Evolutionary conservation across 352 stramenopile genomes (phyloP).

Genomic region (Phytophthora fragariaefolia): DNA sequence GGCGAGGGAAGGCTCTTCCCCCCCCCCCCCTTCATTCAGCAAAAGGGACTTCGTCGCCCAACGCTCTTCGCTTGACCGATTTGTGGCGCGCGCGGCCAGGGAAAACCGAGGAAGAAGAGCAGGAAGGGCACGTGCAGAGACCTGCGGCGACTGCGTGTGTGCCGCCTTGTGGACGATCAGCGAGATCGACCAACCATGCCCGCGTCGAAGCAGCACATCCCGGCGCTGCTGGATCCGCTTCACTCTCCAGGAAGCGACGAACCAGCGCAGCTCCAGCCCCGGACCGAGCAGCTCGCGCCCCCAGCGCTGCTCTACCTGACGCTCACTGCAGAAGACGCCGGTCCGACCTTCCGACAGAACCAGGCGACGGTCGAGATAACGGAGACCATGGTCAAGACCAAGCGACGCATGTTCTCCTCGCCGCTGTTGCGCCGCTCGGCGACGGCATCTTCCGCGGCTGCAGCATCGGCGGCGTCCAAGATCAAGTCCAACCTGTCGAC

Average conservation of each 20-base stretch:
- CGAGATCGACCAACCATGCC: conserved; percentile 12
- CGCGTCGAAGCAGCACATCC: conserved; percentile 3
- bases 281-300: conserved; percentile 4
- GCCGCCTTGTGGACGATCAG: background rate
- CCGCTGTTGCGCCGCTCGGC: conserved; percentile 45
- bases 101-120: conserved; percentile 40
- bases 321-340: conserved; percentile 22
- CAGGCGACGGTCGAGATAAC: conserved; percentile 5
- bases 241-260: conserved; percentile 30
- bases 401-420: conserved; percentile 49
- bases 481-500: conserved; percentile 48
- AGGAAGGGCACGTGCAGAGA: conserved; percentile 43
- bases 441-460: conserved; percentile 44
- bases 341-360: conserved; percentile 13
- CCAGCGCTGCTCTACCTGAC: conserved; percentile 11
- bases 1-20: no score
- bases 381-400: conserved; percentile 33
- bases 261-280: background rate
- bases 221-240: conserved; percentile 27
- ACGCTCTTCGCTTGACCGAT: conserved; percentile 4
- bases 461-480: conserved; percentile 34
- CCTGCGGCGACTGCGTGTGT: conserved; percentile 6
- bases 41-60: conserved; percentile 16
- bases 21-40: conserved; percentile 22
- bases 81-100: conserved; percentile 11